These are phyloP conservation scores for Aureobasidium vineae DNA, from an alignment of 2,329 filamentous ascomycete genomes.

Conservation along the genomic window DNA sequence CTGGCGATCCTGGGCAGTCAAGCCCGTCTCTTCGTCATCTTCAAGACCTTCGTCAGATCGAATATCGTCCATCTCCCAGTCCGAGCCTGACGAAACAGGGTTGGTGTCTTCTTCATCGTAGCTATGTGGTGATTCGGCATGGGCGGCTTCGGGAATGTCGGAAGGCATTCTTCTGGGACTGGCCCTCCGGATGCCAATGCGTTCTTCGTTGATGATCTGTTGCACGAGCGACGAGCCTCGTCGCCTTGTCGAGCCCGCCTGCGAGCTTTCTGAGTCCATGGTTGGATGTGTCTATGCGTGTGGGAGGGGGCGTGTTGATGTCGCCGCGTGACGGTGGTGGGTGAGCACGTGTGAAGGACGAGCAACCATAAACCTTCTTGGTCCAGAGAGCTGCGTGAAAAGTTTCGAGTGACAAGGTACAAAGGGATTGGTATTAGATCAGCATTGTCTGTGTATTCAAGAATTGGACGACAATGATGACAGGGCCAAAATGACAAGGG, in stretches of 20 bases:
- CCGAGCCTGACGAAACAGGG: constrained; percentile 44
- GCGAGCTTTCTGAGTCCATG: constrained; percentile 22
- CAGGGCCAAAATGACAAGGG: neutral
- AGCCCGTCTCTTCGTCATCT: constrained; percentile 85
- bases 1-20: constrained; percentile 70
- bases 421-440: neutral
- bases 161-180: constrained; percentile 24
- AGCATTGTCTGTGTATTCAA: constrained; percentile 17
- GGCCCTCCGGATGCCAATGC: constrained; percentile 5
- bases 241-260: constrained; percentile 18
- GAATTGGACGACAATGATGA: constrained; percentile 9
- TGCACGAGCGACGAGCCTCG: constrained; percentile 21
- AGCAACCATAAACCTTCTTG: constrained; percentile 4
- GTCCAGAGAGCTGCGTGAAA: neutral
- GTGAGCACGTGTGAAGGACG: constrained; percentile 19
- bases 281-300: neutral
- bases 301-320: neutral
- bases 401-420: neutral
- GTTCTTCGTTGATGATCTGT: constrained; percentile 19
- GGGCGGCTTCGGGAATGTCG: constrained; percentile 27
- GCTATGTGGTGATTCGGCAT: constrained; percentile 30
- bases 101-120: constrained; percentile 37
- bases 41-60: constrained; percentile 66
- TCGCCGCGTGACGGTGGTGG: neutral
- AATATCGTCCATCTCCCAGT: constrained; percentile 58